Evolutionary conservation across 495 filamentous ascomycete species (phyloP).

Genomic region (Neurospora tetrasperma): DNA sequence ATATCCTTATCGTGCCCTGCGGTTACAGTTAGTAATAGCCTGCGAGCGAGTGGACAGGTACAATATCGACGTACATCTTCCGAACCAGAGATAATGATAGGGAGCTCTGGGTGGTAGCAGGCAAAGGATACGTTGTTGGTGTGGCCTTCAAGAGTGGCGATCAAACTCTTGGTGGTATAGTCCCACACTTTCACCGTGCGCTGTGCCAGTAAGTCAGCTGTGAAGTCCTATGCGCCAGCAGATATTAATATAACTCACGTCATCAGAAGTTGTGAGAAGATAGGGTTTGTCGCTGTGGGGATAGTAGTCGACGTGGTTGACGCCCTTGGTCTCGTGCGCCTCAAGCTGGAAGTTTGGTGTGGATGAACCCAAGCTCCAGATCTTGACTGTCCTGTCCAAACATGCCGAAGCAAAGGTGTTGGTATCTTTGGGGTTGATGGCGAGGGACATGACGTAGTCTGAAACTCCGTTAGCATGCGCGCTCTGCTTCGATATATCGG

Average conservation of each 20-base stretch:
- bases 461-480: slow-evolving; percentile 6
- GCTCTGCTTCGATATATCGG: neutral
- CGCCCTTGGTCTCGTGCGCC: slow-evolving; percentile 95
- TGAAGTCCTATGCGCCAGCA: neutral
- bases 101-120: slow-evolving; percentile 94
- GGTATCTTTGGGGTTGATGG: slow-evolving; percentile 99
- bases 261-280: slow-evolving; percentile 90
- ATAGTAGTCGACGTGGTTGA: slow-evolving; percentile 97
- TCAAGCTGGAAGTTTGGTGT: slow-evolving; percentile 93
- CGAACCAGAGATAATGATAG: slow-evolving; percentile 96
- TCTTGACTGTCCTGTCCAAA: slow-evolving; percentile 94
- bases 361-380: slow-evolving; percentile 87
- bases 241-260: slow-evolving; percentile 25
- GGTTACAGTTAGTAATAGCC: neutral
- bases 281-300: slow-evolving; percentile 95
- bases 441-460: slow-evolving; percentile 79
- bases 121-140: slow-evolving; percentile 99
- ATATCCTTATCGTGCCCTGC: slow-evolving; percentile 85
- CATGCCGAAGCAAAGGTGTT: slow-evolving; percentile 96
- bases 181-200: slow-evolving; percentile 95
- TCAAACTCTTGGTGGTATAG: slow-evolving; percentile 94
- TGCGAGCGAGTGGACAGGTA: no score
- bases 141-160: slow-evolving; percentile 93
- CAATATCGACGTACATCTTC: slow-evolving; percentile 50
- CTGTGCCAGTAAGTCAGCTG: slow-evolving; percentile 5